Evolutionary conservation across 1,284 basidiomycete species (phyloP).

Genomic region (Sutorius eximius): DNA sequence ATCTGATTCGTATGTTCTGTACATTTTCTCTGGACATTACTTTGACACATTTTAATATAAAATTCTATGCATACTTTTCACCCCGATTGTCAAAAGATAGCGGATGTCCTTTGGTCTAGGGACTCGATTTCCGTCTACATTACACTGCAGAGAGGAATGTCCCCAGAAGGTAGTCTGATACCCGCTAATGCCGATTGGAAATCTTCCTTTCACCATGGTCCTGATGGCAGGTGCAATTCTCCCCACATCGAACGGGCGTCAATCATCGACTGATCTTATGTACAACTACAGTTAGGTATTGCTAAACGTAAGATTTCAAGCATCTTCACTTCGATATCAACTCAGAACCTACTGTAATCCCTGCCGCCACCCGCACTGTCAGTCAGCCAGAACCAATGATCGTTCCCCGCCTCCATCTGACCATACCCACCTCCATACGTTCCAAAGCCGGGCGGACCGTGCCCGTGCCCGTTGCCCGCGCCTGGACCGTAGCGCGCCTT

Average conservation of each 20-base stretch:
- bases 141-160: too few species aligned
- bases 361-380: constrained; percentile 12
- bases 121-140: too few species aligned
- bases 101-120: too few species aligned
- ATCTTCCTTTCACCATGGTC: too few species aligned
- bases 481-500: constrained; percentile 17
- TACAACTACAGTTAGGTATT: neutral
- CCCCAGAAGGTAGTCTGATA: too few species aligned
- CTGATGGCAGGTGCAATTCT: too few species aligned
- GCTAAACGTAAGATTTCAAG: neutral
- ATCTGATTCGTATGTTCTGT: neutral
- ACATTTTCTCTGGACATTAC: too few species aligned
- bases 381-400: constrained; percentile 31
- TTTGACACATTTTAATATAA: too few species aligned
- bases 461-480: constrained; percentile 10
- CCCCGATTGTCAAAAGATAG: too few species aligned
- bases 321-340: neutral
- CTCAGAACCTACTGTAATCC: constrained; percentile 3
- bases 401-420: constrained; percentile 20
- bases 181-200: too few species aligned
- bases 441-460: constrained; percentile 20
- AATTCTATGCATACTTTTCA: too few species aligned
- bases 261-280: neutral
- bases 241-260: too few species aligned
- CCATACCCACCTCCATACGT: constrained; percentile 15